Evolutionary conservation across 495 filamentous ascomycete genomes (phyloP).

Genomic region (Penicillium paradoxum): DNA sequence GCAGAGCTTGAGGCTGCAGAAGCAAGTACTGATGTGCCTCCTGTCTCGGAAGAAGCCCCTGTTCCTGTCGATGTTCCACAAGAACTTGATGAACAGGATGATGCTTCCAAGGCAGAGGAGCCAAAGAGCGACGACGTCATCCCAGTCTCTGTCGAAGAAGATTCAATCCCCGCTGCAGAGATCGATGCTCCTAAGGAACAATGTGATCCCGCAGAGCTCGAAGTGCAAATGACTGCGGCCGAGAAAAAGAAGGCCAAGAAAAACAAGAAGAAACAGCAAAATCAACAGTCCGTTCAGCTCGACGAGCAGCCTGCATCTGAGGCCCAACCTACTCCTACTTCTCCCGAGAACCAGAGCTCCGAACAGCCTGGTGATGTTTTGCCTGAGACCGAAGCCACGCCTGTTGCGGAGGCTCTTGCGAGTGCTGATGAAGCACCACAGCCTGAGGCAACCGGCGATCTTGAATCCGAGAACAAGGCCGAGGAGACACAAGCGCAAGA

Average conservation of each 20-base stretch:
- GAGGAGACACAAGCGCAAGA: neutral
- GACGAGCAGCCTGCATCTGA: constrained; percentile 6
- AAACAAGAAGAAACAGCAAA: constrained; percentile 11
- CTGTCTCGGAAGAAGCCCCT: neutral
- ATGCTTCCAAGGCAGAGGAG: neutral
- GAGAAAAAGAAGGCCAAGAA: constrained; percentile 14
- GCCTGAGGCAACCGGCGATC: neutral
- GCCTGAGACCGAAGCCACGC: neutral
- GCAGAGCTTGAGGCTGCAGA: neutral
- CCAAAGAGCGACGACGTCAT: neutral
- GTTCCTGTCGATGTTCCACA: neutral
- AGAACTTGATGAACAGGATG: neutral
- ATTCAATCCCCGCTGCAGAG: neutral
- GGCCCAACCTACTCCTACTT: constrained; percentile 9
- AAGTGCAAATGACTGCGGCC: constrained; percentile 1
- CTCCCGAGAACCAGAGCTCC: constrained; percentile 13
- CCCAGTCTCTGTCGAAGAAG: neutral
- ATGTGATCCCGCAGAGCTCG: neutral
- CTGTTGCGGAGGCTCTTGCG: neutral
- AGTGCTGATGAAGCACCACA: neutral
- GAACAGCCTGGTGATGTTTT: neutral
- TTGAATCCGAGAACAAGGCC: constrained; percentile 1
- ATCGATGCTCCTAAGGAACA: constrained; percentile 1
- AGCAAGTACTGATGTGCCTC: neutral
- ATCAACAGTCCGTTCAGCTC: constrained; percentile 8